Conservation (phyloP, 2,329 filamentous ascomycete species). For the Ophiostoma pallidulum region DNA sequence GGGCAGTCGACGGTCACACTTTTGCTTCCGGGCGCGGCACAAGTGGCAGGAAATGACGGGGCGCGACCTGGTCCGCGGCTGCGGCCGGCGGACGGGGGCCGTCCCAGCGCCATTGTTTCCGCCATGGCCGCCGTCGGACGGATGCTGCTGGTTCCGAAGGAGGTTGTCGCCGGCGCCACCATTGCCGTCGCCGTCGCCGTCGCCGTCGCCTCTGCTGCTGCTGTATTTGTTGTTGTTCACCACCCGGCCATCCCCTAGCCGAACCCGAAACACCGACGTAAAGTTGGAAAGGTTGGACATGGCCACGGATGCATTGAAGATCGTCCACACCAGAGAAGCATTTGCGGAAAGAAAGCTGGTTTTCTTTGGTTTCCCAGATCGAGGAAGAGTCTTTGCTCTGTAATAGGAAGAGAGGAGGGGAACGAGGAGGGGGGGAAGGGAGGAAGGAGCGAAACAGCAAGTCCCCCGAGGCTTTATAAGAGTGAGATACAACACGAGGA, state of each 20-base stretch:
- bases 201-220: not conserved
- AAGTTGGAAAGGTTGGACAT: constrained; percentile 9
- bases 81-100: constrained; percentile 1
- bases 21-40: constrained; percentile 34
- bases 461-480: too few relatives aligned
- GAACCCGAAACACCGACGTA: constrained; percentile 18
- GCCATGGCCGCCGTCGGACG: too few relatives aligned
- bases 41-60: constrained; percentile 32
- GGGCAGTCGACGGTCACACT: constrained; percentile 32
- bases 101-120: not conserved
- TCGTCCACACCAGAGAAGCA: too few relatives aligned
- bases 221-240: not conserved
- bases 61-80: constrained; percentile 16
- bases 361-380: too few relatives aligned
- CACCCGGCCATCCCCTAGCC: constrained; percentile 6
- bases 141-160: not conserved
- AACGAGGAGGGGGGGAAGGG: too few relatives aligned
- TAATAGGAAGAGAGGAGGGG: too few relatives aligned
- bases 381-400: too few relatives aligned
- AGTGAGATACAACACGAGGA: not conserved
- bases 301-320: not conserved
- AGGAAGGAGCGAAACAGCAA: too few relatives aligned
- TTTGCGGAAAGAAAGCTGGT: too few relatives aligned
- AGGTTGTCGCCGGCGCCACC: not conserved
- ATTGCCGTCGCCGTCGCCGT: not conserved